Percentiles rank a stretch among this genome's conserved stretches.
Evolutionary conservation across 2,329 filamentous ascomycete species (phyloP).

Genomic region (Thielaviopsis ethacetica): DNA sequence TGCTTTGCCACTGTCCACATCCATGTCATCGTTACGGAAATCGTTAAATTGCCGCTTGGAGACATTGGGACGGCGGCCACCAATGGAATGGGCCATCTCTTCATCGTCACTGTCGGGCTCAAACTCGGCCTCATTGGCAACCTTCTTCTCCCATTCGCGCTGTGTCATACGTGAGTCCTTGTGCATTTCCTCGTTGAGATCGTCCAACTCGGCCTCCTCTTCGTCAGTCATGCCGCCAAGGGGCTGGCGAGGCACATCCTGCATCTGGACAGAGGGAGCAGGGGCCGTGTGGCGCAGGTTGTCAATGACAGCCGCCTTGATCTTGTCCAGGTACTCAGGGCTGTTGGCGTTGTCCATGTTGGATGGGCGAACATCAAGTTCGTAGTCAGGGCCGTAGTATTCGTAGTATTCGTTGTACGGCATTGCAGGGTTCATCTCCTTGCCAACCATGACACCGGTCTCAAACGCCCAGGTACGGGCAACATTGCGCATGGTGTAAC

Average conservation of each 20-base stretch:
- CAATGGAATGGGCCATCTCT: constrained; percentile 57
- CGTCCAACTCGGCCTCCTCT: constrained; percentile 48
- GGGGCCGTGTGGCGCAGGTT: constrained; percentile 76
- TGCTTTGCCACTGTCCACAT: constrained; percentile 22
- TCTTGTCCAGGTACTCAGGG: constrained; percentile 62
- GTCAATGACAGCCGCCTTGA: constrained; percentile 67
- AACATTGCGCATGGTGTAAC: constrained; percentile 95
- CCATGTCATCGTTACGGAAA: constrained; percentile 27
- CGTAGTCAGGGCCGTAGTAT: constrained; percentile 83
- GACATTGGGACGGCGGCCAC: constrained; percentile 39
- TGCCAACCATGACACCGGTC: constrained; percentile 74
- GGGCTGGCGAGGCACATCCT: constrained; percentile 50
- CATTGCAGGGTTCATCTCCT: constrained; percentile 64
- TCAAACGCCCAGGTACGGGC: constrained; percentile 95
- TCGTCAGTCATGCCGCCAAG: constrained; percentile 48
- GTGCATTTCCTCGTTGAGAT: constrained; percentile 70
- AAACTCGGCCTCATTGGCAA: constrained; percentile 63
- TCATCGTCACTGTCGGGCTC: constrained; percentile 75
- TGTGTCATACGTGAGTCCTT: constrained; percentile 71
- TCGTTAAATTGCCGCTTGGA: constrained; percentile 36
- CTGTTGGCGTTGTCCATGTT: constrained; percentile 89
- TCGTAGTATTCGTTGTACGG: constrained; percentile 96
- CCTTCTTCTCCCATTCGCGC: constrained; percentile 64
- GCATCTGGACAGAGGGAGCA: constrained; percentile 82
- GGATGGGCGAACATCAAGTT: constrained; percentile 73